phyloP scores from a whole-genome alignment of 2,329 filamentous ascomycete species.

The Zymoseptoria brevis region DNA sequence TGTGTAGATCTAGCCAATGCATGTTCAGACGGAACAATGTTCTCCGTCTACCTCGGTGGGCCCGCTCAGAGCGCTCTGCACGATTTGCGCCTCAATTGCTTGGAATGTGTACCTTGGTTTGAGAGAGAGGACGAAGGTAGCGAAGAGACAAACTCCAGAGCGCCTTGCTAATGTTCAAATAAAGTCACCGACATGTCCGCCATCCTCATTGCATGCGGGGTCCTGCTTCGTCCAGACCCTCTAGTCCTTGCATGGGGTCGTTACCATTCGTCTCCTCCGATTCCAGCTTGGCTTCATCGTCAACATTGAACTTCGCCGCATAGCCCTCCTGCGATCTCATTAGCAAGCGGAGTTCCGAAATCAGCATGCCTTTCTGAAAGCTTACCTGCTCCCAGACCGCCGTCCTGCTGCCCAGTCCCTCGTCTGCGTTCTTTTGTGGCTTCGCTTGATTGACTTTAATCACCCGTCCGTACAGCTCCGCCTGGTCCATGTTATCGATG shows the following conservation, averaged over 20 bases:
- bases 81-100: too few relatives aligned
- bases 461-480: slow-evolving; percentile 84
- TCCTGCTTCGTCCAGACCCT: slow-evolving; percentile 87
- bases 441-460: slow-evolving; percentile 91
- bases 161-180: slow-evolving; percentile 4
- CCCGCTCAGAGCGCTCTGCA: too few relatives aligned
- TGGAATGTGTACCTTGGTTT: too few relatives aligned
- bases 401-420: slow-evolving; percentile 84
- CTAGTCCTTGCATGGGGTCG: slow-evolving; percentile 78
- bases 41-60: too few relatives aligned
- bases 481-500: slow-evolving; percentile 98
- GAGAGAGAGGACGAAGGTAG: too few relatives aligned
- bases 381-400: slow-evolving; percentile 56
- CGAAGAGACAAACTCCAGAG: slow-evolving; percentile 2
- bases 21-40: too few relatives aligned
- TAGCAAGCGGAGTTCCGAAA: slow-evolving; percentile 4
- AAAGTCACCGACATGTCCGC: background rate
- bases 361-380: slow-evolving; percentile 12
- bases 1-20: background rate
- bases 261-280: slow-evolving; percentile 42
- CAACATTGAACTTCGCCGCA: slow-evolving; percentile 78
- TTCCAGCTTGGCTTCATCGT: slow-evolving; percentile 64
- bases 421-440: slow-evolving; percentile 77
- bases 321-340: slow-evolving; percentile 67
- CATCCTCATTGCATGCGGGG: slow-evolving; percentile 62